Evolutionary conservation across 805 yeast genomes (phyloP), one percentile per base, ranked within the genome.

Genomic region (Sugiyamaella americana): DNA sequence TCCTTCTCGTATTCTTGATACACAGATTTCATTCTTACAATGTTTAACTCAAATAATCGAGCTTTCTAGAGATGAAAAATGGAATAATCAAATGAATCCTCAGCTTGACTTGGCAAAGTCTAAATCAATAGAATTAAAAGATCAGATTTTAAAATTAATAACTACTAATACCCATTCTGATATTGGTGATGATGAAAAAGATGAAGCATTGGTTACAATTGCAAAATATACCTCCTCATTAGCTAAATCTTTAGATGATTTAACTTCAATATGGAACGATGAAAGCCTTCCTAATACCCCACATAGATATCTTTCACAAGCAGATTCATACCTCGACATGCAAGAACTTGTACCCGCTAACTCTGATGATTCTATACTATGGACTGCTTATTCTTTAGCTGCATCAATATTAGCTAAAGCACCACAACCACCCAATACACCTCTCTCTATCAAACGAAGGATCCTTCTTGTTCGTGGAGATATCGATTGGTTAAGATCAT

Each of bases 291-390:
- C 53, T 4, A 35, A 18, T 17, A 48, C 50, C 13, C 38, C 49
- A 5, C 55, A 49, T 17, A 42, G 57, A 34, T 50, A 40, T 39
- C 47, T 58, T 36, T 53, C 59, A 23, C 58, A 57, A 45, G 57
- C 61, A 13, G 61, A 58, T 26, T 45, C 53, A 36, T 53, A 51
- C 37, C 43, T 60, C 20, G 59, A 56, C 24, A 40, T 49, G 4
- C 47, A 44, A 42, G 49, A 24, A 17, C 35, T 13, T 11, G 17
- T 29, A 10, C 22, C 11, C 8, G 8, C 32, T 8, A 26, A 13
- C 32, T 8, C 32, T 8, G 35, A 32, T n/a, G 40, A 40, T 4
- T 40, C 13, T 22, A 35, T 13, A 8, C 18, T 45, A 36, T 57
- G 61, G 61, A 23, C 37, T 16, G 54, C 58, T 3, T 46, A 51